These are phyloP conservation scores for barley (Hordeum vulgare) DNA, from an alignment of 176 grass and related monocot genomes.

Conservation along the genomic window MorexV3_pseudomolecules_assembly NC_058524.1:384264656-384265155, in stretches of 20 bases:
- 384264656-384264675: no score
- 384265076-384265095: constrained; percentile 10
- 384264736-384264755: background rate
- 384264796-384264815: constrained; percentile 26
- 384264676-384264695: no score
- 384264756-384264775: background rate
- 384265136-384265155: background rate
- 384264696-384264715: no score
- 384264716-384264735: background rate
- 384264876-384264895: constrained; percentile 7
- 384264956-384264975: background rate
- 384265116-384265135: background rate
- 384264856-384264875: background rate
- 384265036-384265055: background rate
- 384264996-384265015: constrained; percentile 24
- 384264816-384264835: background rate
- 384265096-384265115: background rate
- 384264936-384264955: background rate
- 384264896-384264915: background rate
- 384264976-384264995: constrained; percentile 23
- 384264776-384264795: constrained; percentile 16
- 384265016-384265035: background rate
- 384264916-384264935: background rate
- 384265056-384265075: background rate
- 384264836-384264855: background rate